Conservation (phyloP, 2,329 filamentous ascomycete species). For the Paramyrothecium roridum region DNA sequence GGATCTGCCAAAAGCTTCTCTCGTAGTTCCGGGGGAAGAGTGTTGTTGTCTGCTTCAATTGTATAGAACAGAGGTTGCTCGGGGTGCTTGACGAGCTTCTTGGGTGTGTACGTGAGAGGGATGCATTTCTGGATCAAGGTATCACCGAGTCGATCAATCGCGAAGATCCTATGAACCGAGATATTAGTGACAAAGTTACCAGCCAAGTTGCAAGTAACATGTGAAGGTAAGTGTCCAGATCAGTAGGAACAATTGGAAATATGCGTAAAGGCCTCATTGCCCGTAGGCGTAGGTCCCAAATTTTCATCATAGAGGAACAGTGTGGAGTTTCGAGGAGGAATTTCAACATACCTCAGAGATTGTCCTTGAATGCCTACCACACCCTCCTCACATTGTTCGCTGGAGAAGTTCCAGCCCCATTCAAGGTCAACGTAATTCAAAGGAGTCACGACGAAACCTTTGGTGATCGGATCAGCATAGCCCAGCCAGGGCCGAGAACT, state of each 20-base stretch:
- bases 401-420: constrained; percentile 95
- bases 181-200: constrained; percentile 26
- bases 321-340: constrained; percentile 26
- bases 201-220: constrained; percentile 2
- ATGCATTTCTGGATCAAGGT: constrained; percentile 86
- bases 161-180: constrained; percentile 70
- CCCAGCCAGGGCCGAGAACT: constrained; percentile 96
- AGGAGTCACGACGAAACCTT: constrained; percentile 88
- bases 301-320: constrained; percentile 59
- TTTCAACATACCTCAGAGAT: constrained; percentile 68
- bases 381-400: constrained; percentile 87
- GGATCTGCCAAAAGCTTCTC: constrained; percentile 73
- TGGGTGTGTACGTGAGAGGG: constrained; percentile 84
- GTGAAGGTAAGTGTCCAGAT: constrained; percentile 37
- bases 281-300: constrained; percentile 52
- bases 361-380: constrained; percentile 92
- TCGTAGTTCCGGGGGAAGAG: constrained; percentile 75
- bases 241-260: constrained; percentile 98
- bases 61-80: constrained; percentile 89
- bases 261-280: constrained; percentile 55
- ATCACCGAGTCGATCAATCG: constrained; percentile 80
- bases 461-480: constrained; percentile 83
- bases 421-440: constrained; percentile 85
- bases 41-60: constrained; percentile 90
- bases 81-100: constrained; percentile 82